Conservation (phyloP, 2,329 filamentous ascomycete species). For the Neoscytalidium dimidiatum region DNA sequence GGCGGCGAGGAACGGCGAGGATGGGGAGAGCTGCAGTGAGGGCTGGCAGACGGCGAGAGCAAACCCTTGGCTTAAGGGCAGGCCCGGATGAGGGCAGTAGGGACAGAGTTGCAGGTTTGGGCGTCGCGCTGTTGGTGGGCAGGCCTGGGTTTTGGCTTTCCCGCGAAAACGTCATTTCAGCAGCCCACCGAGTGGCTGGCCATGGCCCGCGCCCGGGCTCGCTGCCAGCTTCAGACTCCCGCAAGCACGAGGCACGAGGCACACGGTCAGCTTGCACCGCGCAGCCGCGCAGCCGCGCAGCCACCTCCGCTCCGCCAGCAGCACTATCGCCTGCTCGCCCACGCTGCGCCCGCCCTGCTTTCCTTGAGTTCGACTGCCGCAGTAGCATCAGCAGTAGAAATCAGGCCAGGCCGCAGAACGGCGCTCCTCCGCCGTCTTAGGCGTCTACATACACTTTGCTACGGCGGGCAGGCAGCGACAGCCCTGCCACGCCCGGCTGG, state of each 20-base stretch:
- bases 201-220: not conserved
- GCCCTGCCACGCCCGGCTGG: not conserved
- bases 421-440: not conserved
- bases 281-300: not conserved
- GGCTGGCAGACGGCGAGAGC: not conserved
- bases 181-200: too few relatives aligned
- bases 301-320: not conserved
- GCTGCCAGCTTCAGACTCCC: constrained; percentile 4
- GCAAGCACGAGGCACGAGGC: not conserved
- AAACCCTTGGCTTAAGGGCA: constrained; percentile 6
- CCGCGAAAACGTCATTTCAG: not conserved
- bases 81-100: constrained; percentile 7
- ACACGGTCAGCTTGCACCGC: not conserved
- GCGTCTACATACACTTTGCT: not conserved
- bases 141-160: constrained; percentile 4
- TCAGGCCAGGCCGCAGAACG: not conserved
- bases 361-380: too few relatives aligned
- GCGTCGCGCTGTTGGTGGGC: not conserved
- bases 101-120: constrained; percentile 15
- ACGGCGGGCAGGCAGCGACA: not conserved
- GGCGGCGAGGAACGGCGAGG: not conserved
- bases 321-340: not conserved
- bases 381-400: too few relatives aligned
- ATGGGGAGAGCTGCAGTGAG: not conserved
- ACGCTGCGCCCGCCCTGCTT: too few relatives aligned